Evolutionary conservation across 1,284 basidiomycete genomes (phyloP).

Genomic region (Kwoniella shivajii): DNA sequence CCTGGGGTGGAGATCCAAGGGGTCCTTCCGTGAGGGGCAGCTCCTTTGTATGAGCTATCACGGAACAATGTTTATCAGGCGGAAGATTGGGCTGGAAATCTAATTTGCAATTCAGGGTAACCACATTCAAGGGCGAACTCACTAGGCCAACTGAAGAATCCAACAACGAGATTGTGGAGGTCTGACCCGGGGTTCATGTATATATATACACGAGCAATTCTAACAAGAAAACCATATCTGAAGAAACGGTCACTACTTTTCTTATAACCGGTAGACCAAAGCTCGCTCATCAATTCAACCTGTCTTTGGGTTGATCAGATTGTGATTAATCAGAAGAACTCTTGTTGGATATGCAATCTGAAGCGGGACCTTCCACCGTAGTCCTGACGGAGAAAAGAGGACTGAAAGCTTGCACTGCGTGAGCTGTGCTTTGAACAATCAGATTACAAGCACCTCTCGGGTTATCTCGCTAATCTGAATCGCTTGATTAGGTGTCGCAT

Average conservation of each 20-base stretch:
- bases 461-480: background rate
- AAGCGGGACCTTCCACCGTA: background rate
- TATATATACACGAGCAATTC: no score
- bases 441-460: background rate
- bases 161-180: no score
- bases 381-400: slow-evolving; percentile 8
- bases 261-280: background rate
- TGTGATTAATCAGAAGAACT: background rate
- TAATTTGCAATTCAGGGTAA: no score
- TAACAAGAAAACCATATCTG: background rate
- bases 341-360: background rate
- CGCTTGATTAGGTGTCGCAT: slow-evolving; percentile 10
- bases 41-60: background rate
- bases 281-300: no score
- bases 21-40: background rate
- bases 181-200: no score
- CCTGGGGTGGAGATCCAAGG: no score
- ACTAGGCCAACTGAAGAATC: no score
- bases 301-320: background rate
- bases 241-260: background rate
- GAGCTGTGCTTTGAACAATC: background rate
- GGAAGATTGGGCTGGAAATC: no score
- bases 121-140: no score
- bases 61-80: no score
- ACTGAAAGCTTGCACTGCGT: slow-evolving; percentile 13